phyloP scores from a whole-genome alignment of 208 protist species.

The Crithidia sp. region DNA sequence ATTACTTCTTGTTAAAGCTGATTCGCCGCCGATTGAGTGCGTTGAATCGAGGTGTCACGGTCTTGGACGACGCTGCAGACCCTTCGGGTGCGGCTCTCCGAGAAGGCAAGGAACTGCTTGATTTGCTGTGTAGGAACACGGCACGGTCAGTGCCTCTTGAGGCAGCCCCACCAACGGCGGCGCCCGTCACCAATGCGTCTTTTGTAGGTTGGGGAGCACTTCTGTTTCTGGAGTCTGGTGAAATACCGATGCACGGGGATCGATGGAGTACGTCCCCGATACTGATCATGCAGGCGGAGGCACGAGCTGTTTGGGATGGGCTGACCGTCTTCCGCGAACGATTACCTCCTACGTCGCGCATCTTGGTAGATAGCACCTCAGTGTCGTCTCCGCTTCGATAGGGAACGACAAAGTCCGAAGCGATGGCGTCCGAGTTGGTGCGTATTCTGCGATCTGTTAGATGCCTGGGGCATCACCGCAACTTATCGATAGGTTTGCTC shows the following conservation, averaged over 20 bases:
- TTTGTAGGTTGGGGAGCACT: constrained; percentile 17
- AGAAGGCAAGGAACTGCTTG: too few species aligned
- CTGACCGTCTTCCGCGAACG: constrained; percentile 1
- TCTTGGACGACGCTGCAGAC: too few species aligned
- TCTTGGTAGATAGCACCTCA: constrained; percentile 5
- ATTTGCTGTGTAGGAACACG: too few species aligned
- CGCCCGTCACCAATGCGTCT: constrained; percentile 22
- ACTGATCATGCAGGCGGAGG: constrained; percentile 24
- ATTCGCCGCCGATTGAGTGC: too few species aligned
- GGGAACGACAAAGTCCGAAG: background rate
- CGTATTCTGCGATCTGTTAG: background rate
- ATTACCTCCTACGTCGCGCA: background rate
- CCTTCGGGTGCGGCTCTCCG: too few species aligned
- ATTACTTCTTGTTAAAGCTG: too few species aligned
- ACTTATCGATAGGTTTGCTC: constrained; percentile 6
- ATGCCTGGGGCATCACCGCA: background rate
- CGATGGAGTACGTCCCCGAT: constrained; percentile 3
- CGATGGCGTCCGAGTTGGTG: background rate
- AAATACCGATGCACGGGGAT: background rate
- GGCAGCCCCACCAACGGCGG: background rate
- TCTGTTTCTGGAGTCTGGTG: constrained; percentile 10
- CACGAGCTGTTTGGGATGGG: constrained; percentile 8
- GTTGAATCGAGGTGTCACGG: too few species aligned
- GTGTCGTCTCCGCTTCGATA: background rate
- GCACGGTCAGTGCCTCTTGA: too few species aligned